Evolutionary conservation across 441 rosid species (phyloP).

Genomic region (Brassica balearica): DNA sequence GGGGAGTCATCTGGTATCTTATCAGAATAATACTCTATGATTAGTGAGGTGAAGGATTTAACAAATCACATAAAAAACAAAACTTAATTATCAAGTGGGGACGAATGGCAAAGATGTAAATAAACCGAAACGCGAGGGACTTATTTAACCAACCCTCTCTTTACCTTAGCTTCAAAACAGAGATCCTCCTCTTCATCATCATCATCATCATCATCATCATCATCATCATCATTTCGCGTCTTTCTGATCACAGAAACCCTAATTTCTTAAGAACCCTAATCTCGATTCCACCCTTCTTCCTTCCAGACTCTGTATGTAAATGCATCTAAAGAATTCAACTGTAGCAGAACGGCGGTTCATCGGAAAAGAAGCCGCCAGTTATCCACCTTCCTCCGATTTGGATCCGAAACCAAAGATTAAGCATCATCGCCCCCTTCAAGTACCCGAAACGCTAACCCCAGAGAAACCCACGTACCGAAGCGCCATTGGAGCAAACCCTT

Average conservation of each 20-base stretch:
- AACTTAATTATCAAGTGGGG: conserved; percentile 25
- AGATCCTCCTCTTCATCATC: conserved; percentile 30
- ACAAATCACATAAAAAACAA: conserved; percentile 30
- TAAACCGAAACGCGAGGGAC: neutral
- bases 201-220: conserved; percentile 9
- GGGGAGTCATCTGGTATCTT: conserved; percentile 35
- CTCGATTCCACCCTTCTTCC: neutral
- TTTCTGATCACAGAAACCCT: conserved; percentile 24
- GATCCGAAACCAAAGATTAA: conserved; percentile 26
- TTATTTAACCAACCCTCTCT: neutral
- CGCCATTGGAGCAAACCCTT: conserved; percentile 27
- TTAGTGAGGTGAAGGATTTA: conserved; percentile 33
- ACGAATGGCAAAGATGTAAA: conserved; percentile 35
- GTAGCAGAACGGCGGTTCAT: conserved; percentile 46
- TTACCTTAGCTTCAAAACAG: conserved; percentile 46
- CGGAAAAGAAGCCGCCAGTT: conserved; percentile 39
- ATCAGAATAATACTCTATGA: conserved; percentile 20
- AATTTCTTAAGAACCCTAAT: conserved; percentile 28
- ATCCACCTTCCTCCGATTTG: conserved; percentile 40
- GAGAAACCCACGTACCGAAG: conserved; percentile 33
- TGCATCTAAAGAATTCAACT: conserved; percentile 54
- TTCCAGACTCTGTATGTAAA: conserved; percentile 48
- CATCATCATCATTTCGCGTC: conserved; percentile 22
- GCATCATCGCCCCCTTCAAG: neutral
- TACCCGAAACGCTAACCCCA: conserved; percentile 23